Evolutionary conservation across 1,284 basidiomycete genomes (phyloP).

Genomic region (Prillingera fragicola): DNA sequence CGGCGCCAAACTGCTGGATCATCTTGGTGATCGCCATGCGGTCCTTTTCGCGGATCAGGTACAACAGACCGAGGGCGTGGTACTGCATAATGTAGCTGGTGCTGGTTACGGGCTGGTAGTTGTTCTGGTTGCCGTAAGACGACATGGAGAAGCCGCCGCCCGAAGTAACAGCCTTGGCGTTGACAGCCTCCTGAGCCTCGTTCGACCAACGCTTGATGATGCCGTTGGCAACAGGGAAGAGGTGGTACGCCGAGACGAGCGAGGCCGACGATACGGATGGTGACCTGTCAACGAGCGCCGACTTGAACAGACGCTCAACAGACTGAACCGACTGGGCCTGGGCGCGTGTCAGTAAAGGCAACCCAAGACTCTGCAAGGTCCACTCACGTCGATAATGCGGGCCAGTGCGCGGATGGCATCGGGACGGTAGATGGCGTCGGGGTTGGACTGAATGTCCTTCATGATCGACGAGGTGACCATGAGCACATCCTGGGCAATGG

Average conservation of each 20-base stretch:
- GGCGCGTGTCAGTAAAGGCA: background rate
- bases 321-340: conserved; percentile 68
- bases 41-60: conserved; percentile 93
- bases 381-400: conserved; percentile 89
- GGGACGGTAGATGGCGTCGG: conserved; percentile 96
- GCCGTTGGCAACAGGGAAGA: conserved; percentile 87
- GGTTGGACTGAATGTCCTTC: conserved; percentile 99
- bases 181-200: conserved; percentile 95
- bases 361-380: background rate
- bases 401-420: conserved; percentile 96
- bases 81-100: conserved; percentile 94
- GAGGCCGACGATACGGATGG: conserved; percentile 94
- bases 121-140: conserved; percentile 41
- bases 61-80: conserved; percentile 89
- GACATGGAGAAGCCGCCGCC: too few relatives aligned
- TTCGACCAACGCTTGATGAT: conserved; percentile 98
- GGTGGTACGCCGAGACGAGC: conserved; percentile 93
- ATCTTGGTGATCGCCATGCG: conserved; percentile 99
- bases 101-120: conserved; percentile 74
- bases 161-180: conserved; percentile 70
- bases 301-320: conserved; percentile 98
- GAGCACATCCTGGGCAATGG: conserved; percentile 96
- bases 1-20: conserved; percentile 90
- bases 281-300: conserved; percentile 96
- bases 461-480: conserved; percentile 99